Evolutionary conservation across 2,329 filamentous ascomycete species (phyloP).

Genomic region (Fusarium equiseti): DNA sequence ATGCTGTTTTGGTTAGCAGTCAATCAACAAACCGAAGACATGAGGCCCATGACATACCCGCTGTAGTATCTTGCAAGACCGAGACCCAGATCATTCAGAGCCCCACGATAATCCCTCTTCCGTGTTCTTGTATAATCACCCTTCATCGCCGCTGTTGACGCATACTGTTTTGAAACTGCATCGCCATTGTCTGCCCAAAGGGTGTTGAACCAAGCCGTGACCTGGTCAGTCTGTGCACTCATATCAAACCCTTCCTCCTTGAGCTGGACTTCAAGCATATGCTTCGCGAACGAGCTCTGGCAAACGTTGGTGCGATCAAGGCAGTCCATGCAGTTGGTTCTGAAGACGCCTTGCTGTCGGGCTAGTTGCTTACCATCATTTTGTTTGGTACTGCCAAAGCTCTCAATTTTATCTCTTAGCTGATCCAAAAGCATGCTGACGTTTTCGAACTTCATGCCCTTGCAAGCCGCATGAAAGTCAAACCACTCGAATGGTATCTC

Average conservation of each 20-base stretch:
- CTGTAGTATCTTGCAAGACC: slow-evolving; percentile 83
- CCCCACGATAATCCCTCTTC: slow-evolving; percentile 91
- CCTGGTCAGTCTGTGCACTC: slow-evolving; percentile 79
- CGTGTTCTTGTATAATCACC: slow-evolving; percentile 94
- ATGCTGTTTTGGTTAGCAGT: slow-evolving; percentile 71
- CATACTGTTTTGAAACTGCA: slow-evolving; percentile 94
- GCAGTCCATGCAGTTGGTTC: slow-evolving; percentile 99
- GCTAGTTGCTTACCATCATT: slow-evolving; percentile 57
- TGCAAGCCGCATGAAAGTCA: slow-evolving; percentile 92
- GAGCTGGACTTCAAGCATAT: slow-evolving; percentile 84
- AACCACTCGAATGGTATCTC: slow-evolving; percentile 87
- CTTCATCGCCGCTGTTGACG: slow-evolving; percentile 94
- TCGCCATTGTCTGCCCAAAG: slow-evolving; percentile 99
- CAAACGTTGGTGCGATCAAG: slow-evolving; percentile 96
- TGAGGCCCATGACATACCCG: slow-evolving; percentile 61
- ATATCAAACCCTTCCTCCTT: slow-evolving; percentile 81
- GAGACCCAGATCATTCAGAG: slow-evolving; percentile 89
- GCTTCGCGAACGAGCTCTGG: slow-evolving; percentile 89
- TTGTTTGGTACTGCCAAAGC: slow-evolving; percentile 77
- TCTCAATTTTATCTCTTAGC: slow-evolving; percentile 74
- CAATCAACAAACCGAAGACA: background rate
- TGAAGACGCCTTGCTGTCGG: slow-evolving; percentile 79
- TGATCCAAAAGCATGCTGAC: slow-evolving; percentile 82
- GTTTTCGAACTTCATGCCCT: slow-evolving; percentile 98
- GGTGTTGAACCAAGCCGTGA: slow-evolving; percentile 93